Conservation (phyloP, 768 basidiomycete species). For the Pleurotus pulmonarius region DNA sequence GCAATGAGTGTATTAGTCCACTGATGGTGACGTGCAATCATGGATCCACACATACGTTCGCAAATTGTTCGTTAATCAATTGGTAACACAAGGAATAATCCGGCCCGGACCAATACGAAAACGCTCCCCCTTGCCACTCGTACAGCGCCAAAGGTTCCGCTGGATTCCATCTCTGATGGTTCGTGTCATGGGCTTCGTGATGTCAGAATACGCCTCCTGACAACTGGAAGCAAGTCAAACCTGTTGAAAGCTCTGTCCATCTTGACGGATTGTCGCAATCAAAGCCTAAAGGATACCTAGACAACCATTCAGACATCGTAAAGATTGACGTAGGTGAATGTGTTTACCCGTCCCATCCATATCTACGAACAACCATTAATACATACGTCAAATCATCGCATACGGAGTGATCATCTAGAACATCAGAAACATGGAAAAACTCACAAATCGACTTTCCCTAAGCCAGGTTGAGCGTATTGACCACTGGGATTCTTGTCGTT, state of each 20-base stretch:
- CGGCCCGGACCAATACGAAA: constrained; percentile 35
- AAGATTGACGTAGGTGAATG: neutral
- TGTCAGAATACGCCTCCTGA: neutral
- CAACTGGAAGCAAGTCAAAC: constrained; percentile 16
- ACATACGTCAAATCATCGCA: no score
- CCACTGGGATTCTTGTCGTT: constrained; percentile 28
- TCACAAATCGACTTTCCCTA: constrained; percentile 32
- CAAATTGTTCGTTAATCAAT: constrained; percentile 34
- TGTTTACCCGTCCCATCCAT: constrained; percentile 35
- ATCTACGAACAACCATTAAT: constrained; percentile 17
- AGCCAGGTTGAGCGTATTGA: constrained; percentile 23
- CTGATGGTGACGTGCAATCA: neutral
- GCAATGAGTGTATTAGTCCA: neutral
- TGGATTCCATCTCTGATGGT: constrained; percentile 28
- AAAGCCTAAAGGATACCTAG: constrained; percentile 56
- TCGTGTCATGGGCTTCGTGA: constrained; percentile 23
- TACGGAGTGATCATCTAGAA: no score
- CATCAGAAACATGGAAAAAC: neutral
- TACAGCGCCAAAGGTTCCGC: constrained; percentile 33
- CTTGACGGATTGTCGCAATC: constrained; percentile 56
- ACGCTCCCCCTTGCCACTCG: constrained; percentile 35
- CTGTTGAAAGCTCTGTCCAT: constrained; percentile 43
- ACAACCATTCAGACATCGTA: neutral
- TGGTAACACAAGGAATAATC: constrained; percentile 29
- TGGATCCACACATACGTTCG: constrained; percentile 20